These are phyloP conservation scores for Pseudogymnoascus sp. DNA, from an alignment of 2,329 filamentous ascomycete species.

Conservation along the genomic window DNA sequence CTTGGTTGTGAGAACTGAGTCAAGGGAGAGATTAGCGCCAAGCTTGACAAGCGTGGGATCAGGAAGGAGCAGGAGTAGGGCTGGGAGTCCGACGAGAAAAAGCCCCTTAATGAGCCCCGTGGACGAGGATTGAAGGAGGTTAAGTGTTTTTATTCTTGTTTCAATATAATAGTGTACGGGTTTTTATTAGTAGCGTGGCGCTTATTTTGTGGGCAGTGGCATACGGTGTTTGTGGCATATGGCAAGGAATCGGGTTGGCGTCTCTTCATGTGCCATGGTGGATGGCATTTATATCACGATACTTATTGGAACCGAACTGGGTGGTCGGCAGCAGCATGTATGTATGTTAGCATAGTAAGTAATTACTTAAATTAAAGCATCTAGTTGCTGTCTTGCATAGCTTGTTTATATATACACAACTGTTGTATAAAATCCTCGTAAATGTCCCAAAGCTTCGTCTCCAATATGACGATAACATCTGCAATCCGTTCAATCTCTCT, in stretches of 20 bases:
- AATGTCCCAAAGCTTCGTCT: conserved; percentile 3
- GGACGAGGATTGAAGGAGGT: conserved; percentile 35
- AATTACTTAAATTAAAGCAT: conserved; percentile 10
- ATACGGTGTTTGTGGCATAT: conserved; percentile 11
- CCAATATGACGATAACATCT: conserved; percentile 1
- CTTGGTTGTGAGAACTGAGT: conserved; percentile 76
- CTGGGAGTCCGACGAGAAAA: conserved; percentile 46
- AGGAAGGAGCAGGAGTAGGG: conserved; percentile 43
- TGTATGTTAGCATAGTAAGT: conserved; percentile 9
- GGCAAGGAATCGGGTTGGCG: background rate
- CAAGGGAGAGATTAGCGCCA: conserved; percentile 66
- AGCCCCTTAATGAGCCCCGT: conserved; percentile 50
- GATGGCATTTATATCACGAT: conserved; percentile 5
- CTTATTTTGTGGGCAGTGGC: conserved; percentile 12
- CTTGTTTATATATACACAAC: background rate
- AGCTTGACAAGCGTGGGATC: conserved; percentile 46
- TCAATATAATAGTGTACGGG: conserved; percentile 4
- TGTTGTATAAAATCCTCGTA: background rate
- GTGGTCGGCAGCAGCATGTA: background rate
- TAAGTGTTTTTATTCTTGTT: background rate
- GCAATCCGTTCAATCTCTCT: background rate
- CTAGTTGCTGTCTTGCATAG: background rate
- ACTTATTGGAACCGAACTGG: background rate
- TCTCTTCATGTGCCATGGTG: background rate
- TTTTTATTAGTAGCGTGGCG: conserved; percentile 10